Conservation (phyloP, 192 early-diverging fungal genomes). For the Gamsiella multidivaricata region DNA sequence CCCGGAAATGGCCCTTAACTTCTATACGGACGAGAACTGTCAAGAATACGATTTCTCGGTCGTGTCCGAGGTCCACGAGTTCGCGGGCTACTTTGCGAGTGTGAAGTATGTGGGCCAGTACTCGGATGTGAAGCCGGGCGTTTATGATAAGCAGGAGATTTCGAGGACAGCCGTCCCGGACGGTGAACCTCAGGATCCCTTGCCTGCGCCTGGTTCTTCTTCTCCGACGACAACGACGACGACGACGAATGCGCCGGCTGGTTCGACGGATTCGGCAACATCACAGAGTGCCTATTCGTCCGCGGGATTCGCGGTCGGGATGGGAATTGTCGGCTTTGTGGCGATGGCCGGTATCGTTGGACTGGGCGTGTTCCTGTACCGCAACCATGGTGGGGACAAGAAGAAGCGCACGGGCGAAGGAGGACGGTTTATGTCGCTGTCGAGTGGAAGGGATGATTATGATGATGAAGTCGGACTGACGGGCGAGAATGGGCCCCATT, state of each 20-base stretch:
- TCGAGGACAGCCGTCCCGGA: slow-evolving; percentile 15
- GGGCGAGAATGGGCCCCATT: slow-evolving; percentile 50
- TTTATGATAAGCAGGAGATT: slow-evolving; percentile 42
- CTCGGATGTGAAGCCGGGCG: slow-evolving; percentile 20
- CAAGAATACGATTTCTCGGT: slow-evolving; percentile 46
- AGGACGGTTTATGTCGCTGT: slow-evolving; percentile 34
- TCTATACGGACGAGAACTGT: slow-evolving; percentile 40
- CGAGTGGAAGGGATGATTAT: slow-evolving; percentile 27
- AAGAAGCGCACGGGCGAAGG: slow-evolving; percentile 14
- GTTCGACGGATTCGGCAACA: not conserved
- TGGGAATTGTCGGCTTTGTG: slow-evolving; percentile 24
- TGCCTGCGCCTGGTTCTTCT: not conserved
- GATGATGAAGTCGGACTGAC: slow-evolving; percentile 36
- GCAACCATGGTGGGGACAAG: not conserved
- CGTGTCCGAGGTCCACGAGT: slow-evolving; percentile 13
- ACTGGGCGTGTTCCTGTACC: slow-evolving; percentile 17
- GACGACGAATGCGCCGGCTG: not conserved
- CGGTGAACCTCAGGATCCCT: not conserved
- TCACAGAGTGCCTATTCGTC: not conserved
- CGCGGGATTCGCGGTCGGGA: slow-evolving; percentile 26
- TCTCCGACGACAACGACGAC: not conserved
- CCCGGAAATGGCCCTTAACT: slow-evolving; percentile 21
- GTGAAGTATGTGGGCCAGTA: slow-evolving; percentile 35
- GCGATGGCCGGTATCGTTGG: slow-evolving; percentile 20
- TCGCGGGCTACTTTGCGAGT: slow-evolving; percentile 12